Conservation (phyloP, 1,284 basidiomycete species). For the Cutaneotrichosporon daszewskae region DNA sequence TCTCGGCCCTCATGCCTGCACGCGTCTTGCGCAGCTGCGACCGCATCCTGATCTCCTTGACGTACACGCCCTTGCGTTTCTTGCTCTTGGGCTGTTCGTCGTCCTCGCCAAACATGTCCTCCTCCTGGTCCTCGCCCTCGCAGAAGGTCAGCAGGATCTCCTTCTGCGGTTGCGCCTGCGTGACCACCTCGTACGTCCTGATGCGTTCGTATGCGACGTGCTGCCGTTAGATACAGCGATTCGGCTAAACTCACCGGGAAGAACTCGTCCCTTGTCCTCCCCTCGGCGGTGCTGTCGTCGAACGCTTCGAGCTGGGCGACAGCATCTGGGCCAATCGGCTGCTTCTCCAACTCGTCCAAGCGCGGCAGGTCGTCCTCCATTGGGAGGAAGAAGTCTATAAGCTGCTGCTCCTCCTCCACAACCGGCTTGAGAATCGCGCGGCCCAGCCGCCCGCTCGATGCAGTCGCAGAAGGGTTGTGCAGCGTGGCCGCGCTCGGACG, state of each 20-base stretch:
- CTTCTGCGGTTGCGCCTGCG: constrained; percentile 48
- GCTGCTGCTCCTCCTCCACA: constrained; percentile 70
- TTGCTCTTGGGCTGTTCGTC: constrained; percentile 22
- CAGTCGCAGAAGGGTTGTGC: constrained; percentile 59
- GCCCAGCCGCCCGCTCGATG: constrained; percentile 55
- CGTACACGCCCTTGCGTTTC: constrained; percentile 65
- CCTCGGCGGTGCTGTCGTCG: too few species aligned
- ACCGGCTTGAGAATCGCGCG: constrained; percentile 80
- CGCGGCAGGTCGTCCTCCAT: constrained; percentile 59
- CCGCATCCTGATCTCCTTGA: constrained; percentile 79
- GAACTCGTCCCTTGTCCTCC: constrained; percentile 25
- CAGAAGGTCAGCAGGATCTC: constrained; percentile 74
- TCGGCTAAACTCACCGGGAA: constrained; percentile 23
- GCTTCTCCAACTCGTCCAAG: constrained; percentile 20
- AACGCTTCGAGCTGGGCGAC: constrained; percentile 15
- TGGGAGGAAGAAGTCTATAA: constrained; percentile 82
- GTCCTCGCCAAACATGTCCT: constrained; percentile 18
- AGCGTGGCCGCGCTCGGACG: constrained; percentile 65
- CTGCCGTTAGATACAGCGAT: constrained; percentile 7
- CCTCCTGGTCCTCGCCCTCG: constrained; percentile 37
- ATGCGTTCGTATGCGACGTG: constrained; percentile 35
- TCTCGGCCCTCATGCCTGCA: constrained; percentile 17
- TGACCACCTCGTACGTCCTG: constrained; percentile 42
- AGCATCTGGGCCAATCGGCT: constrained; percentile 20
- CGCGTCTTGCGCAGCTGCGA: constrained; percentile 80